These are phyloP conservation scores for Pinus tabuliformis DNA, from an alignment of 75 land plant genomes.

Conservation along the genomic window DNA sequence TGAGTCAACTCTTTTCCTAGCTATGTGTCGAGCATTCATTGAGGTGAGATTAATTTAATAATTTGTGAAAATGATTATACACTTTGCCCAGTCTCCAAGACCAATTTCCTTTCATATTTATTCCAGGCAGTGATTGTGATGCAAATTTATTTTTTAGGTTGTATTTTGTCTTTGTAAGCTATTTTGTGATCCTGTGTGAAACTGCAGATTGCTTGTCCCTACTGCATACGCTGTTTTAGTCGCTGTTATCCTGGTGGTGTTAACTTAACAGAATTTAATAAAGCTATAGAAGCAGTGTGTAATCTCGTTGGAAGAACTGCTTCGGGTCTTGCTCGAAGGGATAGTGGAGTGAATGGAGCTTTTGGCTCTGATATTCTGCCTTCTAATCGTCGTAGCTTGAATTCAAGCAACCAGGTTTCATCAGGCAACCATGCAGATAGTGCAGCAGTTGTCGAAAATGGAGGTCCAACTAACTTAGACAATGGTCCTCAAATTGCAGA, in stretches of 20 bases:
- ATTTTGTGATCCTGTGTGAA: not conserved
- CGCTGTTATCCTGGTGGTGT: constrained; percentile 78
- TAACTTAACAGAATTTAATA: constrained; percentile 2
- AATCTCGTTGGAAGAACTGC: constrained; percentile 12
- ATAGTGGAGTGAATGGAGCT: not conserved
- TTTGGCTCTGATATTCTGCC: not conserved
- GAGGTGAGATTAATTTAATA: constrained; percentile 51
- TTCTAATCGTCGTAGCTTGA: constrained; percentile 1
- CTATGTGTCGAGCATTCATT: constrained; percentile 87
- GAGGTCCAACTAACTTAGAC: not conserved
- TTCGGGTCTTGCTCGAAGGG: not conserved
- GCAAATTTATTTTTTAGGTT: not conserved
- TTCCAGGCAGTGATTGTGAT: not conserved
- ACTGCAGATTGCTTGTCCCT: constrained; percentile 81
- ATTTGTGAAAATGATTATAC: not conserved
- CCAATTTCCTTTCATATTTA: not conserved
- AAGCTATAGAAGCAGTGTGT: constrained; percentile 1
- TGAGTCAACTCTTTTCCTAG: constrained; percentile 76
- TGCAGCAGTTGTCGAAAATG: not conserved
- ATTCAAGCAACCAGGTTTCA: constrained; percentile 2
- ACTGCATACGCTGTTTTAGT: constrained; percentile 83
- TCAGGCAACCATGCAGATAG: not conserved
- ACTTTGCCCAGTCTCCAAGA: not conserved
- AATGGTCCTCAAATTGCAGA: constrained; percentile 3
- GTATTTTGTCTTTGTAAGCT: not conserved